Conservation (phyloP, 2,329 filamentous ascomycete genomes). For the Graphiopsis chlorocephala region DNA sequence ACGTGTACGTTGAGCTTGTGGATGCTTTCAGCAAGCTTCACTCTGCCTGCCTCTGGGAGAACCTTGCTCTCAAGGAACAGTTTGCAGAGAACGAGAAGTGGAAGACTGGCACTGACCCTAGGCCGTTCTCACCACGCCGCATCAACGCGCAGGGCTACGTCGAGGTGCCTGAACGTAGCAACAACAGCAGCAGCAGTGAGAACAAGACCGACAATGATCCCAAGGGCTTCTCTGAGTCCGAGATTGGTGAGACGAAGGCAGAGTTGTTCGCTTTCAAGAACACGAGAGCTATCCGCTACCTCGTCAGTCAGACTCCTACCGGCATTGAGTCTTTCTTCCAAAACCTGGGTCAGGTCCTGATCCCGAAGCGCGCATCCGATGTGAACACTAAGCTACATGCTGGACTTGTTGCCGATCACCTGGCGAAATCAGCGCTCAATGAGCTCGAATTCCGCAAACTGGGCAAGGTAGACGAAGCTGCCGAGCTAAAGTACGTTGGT, state of each 20-base stretch:
- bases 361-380: slow-evolving; percentile 69
- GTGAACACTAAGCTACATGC: slow-evolving; percentile 60
- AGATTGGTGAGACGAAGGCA: slow-evolving; percentile 17
- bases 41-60: slow-evolving; percentile 78
- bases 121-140: slow-evolving; percentile 29
- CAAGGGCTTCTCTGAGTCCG: slow-evolving; percentile 5
- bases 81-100: slow-evolving; percentile 70
- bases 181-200: slow-evolving; percentile 14
- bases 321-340: slow-evolving; percentile 85
- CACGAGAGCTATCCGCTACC: slow-evolving; percentile 69
- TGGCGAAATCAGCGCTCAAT: slow-evolving; percentile 55
- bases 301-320: slow-evolving; percentile 75
- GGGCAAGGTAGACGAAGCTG: slow-evolving; percentile 21
- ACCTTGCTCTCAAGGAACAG: slow-evolving; percentile 68
- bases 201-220: slow-evolving; percentile 9
- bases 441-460: slow-evolving; percentile 28
- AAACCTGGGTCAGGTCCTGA: slow-evolving; percentile 74
- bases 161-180: slow-evolving; percentile 22
- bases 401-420: slow-evolving; percentile 60
- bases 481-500: slow-evolving; percentile 26
- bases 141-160: slow-evolving; percentile 30
- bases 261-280: slow-evolving; percentile 61
- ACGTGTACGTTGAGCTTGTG: slow-evolving; percentile 75
- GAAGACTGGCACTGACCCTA: slow-evolving; percentile 48
- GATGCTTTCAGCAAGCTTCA: slow-evolving; percentile 74